Evolutionary conservation across 2,329 filamentous ascomycete species (phyloP), one percentile per base, ranked within the genome.

Genomic region (Pseudogymnoascus sp.): DNA sequence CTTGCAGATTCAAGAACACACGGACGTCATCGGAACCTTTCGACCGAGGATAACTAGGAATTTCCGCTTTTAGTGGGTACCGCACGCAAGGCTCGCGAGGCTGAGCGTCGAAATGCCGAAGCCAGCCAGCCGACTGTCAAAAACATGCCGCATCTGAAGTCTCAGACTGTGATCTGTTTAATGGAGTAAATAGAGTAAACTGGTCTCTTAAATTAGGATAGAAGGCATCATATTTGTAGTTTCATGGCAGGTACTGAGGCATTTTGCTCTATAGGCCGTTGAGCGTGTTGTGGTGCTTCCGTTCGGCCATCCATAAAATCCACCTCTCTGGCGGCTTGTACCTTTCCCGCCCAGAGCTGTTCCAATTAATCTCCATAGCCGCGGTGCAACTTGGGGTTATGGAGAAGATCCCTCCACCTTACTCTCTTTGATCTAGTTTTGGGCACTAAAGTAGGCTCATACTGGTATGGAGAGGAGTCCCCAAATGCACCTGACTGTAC

Each of bases 331-430:
- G 10, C 50, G 25, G n/a, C 28, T 18, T 56, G 50, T 56, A 56
- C 50, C 50, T 12, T 56, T 56, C 50, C 28, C 28, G 50, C 50
- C 50, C 25, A 56, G 25, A 56, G 50, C 50, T 33, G 50, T 56
- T 56, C 28, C 50, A 56, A 11, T 56, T 33, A 56, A 33, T 56
- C 50, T 21, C 50, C 50, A 56, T 56, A 56, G 50, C 50, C 50
- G 50, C 50, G 50, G 50, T 56, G 50, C 50, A 56, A 56, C 50
- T 56, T 56, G 50, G 50, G 50, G 50, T 56, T 56, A 56, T 56
- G 50, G 50, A 56, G 50, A 56, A 56, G 50, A 56, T 56, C 50
- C 50, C 50, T 56, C 50, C 50, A 56, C 50, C 50, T 56, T 33
- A 56, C 50, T 56, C 28, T 35, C 28, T 56, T 56, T 56, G 50